A percentile compares a stretch with the other conserved stretches of the same genome.
These are phyloP conservation scores for Adansonia gregorii DNA, from an alignment of 441 rosid genomes.

Conservation along the genomic window DNA sequence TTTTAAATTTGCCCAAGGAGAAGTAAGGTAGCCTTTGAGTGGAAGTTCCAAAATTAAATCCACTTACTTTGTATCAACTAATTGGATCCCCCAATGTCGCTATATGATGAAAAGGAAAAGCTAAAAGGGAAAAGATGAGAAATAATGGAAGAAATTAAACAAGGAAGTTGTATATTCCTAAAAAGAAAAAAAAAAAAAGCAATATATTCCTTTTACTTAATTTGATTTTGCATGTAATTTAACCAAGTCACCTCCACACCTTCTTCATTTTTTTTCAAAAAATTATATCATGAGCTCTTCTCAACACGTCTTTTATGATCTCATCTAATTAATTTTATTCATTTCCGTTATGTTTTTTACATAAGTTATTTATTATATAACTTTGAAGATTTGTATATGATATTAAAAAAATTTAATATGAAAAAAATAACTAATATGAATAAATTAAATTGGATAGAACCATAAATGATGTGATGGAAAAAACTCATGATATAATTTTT, in stretches of 20 bases:
- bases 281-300: too few species aligned
- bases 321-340: too few species aligned
- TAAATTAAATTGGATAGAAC: too few species aligned
- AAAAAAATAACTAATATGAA: too few species aligned
- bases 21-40: background rate
- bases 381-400: too few species aligned
- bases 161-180: background rate
- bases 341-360: too few species aligned
- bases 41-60: background rate
- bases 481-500: too few species aligned
- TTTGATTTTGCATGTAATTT: background rate
- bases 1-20: background rate
- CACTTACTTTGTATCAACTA: background rate
- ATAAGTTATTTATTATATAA: too few species aligned
- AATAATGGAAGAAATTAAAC: background rate
- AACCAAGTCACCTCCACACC: background rate
- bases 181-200: background rate
- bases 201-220: background rate
- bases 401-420: too few species aligned
- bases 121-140: background rate
- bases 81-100: background rate
- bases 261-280: too few species aligned
- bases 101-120: background rate
- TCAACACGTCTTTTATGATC: too few species aligned
- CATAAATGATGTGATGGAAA: too few species aligned